Base-by-base conservation (phyloP, 805 yeast species). In the Candida taoyuanica region DNA sequence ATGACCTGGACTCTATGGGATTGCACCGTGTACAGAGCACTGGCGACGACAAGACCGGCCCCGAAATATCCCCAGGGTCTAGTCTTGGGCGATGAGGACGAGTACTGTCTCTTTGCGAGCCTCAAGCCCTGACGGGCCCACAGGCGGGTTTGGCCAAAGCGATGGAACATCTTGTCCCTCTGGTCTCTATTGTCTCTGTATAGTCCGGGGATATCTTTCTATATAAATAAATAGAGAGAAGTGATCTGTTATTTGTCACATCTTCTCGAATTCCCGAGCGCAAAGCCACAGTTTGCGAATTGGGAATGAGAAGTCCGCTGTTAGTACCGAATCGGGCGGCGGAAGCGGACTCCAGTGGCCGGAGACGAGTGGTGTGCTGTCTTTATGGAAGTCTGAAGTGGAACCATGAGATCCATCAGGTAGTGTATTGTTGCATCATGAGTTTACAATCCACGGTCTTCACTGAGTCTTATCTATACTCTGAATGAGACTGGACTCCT, bases 201-300 rank as follows among this genome's bases (percentile, higher is more conserved):
- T n/a, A n/a, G n/a, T n/a, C n/a, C n/a, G n/a, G n/a, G n/a, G n/a
- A n/a, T n/a, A n/a, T n/a, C n/a, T n/a, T n/a, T n/a, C n/a, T n/a
- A n/a, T n/a, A 11, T 21, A 21, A 21, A 21, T 21, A 11, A 11
- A 21, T 21, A 21, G 11, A 21, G 24, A 21, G 9, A n/a, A n/a
- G n/a, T n/a, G n/a, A n/a, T n/a, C n/a, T 21, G 16, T 12, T 21
- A 21, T 21, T 21, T 21, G 11, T n/a, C n/a, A n/a, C n/a, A 21
- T 7, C 24, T 7, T 21, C 24, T 21, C 24, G 24, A 21, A 11
- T 7, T 11, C 24, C 24, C 13, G 34, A 31, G n/a, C n/a, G n/a
- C n/a, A n/a, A n/a, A n/a, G 34, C 34, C 34, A 31, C 34, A 31
- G 27, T 31, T 31, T 30, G 13, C 24, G 24, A 11, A 21, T 8